A percentile compares a stretch with the other conserved stretches of the same genome.
Evolutionary conservation across 805 yeast genomes (phyloP).

Genomic region (Blastobotrys attinorum): DNA sequence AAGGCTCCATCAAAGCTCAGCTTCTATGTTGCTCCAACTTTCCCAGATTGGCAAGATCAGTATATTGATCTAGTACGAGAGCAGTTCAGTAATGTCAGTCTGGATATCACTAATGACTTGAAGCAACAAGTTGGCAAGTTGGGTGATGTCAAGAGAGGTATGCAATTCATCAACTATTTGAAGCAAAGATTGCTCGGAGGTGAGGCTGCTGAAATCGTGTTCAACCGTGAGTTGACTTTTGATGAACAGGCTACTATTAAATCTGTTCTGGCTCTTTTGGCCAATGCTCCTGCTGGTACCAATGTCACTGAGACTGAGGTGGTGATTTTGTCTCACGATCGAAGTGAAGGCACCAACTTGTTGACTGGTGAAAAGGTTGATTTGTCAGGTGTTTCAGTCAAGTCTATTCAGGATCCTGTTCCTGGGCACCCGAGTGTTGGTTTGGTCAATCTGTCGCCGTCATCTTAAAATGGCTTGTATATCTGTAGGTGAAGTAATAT

Average conservation of each 20-base stretch:
- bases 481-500: too few species aligned
- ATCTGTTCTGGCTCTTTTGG: constrained; percentile 45
- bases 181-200: constrained; percentile 61
- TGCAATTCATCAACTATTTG: constrained; percentile 88
- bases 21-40: constrained; percentile 68
- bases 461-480: too few species aligned
- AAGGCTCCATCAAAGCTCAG: constrained; percentile 66
- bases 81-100: constrained; percentile 20
- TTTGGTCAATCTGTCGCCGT: constrained; percentile 59
- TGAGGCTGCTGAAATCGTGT: constrained; percentile 60
- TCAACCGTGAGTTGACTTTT: constrained; percentile 82
- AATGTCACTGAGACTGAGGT: constrained; percentile 51
- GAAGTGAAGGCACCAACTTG: constrained; percentile 50
- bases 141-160: constrained; percentile 89
- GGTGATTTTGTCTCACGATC: constrained; percentile 50
- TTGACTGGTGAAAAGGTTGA: constrained; percentile 63
- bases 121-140: constrained; percentile 32
- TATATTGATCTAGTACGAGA: constrained; percentile 72
- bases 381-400: constrained; percentile 36
- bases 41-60: constrained; percentile 83
- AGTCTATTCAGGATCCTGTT: constrained; percentile 71
- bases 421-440: constrained; percentile 92
- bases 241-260: constrained; percentile 62
- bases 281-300: constrained; percentile 55
- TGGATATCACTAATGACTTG: constrained; percentile 31